Base-by-base conservation (phyloP, 2,329 filamentous ascomycete genomes). In the Trichoderma asperellum region DNA sequence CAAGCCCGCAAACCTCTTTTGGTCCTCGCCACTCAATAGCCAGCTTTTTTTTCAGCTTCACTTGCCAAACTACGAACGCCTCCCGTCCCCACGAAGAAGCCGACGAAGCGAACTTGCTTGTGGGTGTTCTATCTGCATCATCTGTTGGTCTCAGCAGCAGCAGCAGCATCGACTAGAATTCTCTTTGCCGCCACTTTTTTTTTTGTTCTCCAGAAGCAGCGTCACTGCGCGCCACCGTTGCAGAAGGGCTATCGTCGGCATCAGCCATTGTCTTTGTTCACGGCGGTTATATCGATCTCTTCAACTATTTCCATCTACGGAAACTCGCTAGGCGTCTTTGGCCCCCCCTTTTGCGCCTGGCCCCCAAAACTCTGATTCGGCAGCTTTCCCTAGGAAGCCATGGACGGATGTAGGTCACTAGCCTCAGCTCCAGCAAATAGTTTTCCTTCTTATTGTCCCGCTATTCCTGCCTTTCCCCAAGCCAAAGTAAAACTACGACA, bases 331-430 rank as follows among this genome's bases (percentile, higher is more conserved):
- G 55, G 55, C 63, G 52, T 58, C 63, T 59, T 59, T 43, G 52
- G 34, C 47, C 27, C 49, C 52, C 55, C 53, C 32, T 56, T 66
- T 58, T 21, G 63, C 63, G 53, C 40, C 53, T 66, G 63, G 61
- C 61, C 49, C 47, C 63, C 63, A 43, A 43, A 58, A 58, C 40
- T 58, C 40, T 59, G 40, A 18, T 43, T 55, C 27, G 40, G 63
- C 43, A 59, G 21, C 63, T 67, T 59, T 55, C 34, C 29, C 21
- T 24, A 27, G n/a, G 24, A 67, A 43, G 58, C 37, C 34, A 76
- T 76, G 75, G 75, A 76, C 69, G 75, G 75, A 73, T 71, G 74
- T 70, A 70, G 16, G 69, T 70, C 58, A 57, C 63, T 52, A 67
- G 55, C 29, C 40, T 35, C 47, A 49, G n/a, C 47, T 24, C 43